A percentile compares a stretch with the other conserved stretches of the same genome.
phyloP scores from a whole-genome alignment of 441 rosid species.

The Croton setiger region DNA sequence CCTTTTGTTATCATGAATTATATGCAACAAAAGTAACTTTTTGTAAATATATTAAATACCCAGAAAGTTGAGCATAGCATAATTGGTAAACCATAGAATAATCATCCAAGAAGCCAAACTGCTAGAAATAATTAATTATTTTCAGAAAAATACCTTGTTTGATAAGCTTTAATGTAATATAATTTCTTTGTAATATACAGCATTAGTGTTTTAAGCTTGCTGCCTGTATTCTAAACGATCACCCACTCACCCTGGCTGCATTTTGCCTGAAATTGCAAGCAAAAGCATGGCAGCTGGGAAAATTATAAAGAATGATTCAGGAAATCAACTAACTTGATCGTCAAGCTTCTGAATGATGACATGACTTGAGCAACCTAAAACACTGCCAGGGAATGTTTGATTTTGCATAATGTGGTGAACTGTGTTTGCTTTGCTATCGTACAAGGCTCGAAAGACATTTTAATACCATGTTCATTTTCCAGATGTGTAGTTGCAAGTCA shows the following conservation, averaged over 20 bases:
- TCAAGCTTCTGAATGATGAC: neutral
- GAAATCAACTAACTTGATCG: neutral
- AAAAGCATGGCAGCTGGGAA: neutral
- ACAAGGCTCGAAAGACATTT: neutral
- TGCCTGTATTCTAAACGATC: neutral
- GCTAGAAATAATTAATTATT: neutral
- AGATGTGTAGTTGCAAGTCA: neutral
- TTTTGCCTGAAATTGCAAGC: neutral
- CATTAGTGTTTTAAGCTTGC: neutral
- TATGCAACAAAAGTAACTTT: neutral
- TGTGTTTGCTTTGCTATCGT: conserved; percentile 3
- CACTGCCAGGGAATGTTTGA: neutral
- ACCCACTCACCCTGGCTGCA: neutral
- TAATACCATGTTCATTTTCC: neutral
- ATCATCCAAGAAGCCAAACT: neutral
- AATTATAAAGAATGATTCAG: neutral
- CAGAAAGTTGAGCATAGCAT: neutral
- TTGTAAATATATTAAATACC: neutral
- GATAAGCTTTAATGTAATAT: too few relatives aligned
- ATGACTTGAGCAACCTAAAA: neutral
- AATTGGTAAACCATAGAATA: neutral
- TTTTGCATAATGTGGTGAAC: neutral
- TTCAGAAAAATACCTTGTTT: neutral
- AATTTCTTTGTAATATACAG: neutral
- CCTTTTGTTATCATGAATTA: neutral